Evolutionary conservation across 257 asterid species (phyloP), one percentile per base, ranked within the genome.

Genomic region (Petunia secreta): DNA sequence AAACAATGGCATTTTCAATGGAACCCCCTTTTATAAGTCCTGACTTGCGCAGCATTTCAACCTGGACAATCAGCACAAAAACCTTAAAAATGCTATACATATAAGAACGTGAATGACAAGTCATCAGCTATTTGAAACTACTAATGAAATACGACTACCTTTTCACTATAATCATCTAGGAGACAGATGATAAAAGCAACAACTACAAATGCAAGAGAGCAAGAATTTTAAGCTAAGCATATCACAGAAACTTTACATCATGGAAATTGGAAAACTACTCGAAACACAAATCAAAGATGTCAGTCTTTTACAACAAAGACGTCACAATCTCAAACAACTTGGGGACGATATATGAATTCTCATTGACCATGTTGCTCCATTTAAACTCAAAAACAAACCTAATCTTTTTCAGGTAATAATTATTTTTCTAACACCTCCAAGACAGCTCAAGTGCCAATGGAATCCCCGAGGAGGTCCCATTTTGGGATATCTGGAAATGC

Each of bases 11-110:
- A 6, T 93, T 91, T 81, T 90, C 93, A 52, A 84, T 55, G 3
- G 97, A 90, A 75, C 99, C 99, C 78, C 99, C 99, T 80, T 83
- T 87, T 62, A 92, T 91, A 62, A 95, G 90, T 84, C 98, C 98
- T 62, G 88, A 87, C 75, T 78, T 87, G 59, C 87, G 91, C 93
- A 95, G 75, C 9, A 86, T 87, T 85, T 93, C 97, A 73, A 95
- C 94, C 98, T 94, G 91, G 84, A 86, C 41, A 57, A 38, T 78
- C 75, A 63, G 77, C 43, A 69, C 1, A 46, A 50, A 48, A 16
- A 69, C 11, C 36, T 46, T 69, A 34, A 46, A 46, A 25, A 69
- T 69, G 25, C 34, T 43, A 69, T 48, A 69, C 46, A 69, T 43
- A 48, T 69, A 69, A 69, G 41, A 69, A 25, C 77, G 48, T 69